phyloP scores from a whole-genome alignment of 2,329 filamentous ascomycete genomes.

The Beauveria varroae region DNA sequence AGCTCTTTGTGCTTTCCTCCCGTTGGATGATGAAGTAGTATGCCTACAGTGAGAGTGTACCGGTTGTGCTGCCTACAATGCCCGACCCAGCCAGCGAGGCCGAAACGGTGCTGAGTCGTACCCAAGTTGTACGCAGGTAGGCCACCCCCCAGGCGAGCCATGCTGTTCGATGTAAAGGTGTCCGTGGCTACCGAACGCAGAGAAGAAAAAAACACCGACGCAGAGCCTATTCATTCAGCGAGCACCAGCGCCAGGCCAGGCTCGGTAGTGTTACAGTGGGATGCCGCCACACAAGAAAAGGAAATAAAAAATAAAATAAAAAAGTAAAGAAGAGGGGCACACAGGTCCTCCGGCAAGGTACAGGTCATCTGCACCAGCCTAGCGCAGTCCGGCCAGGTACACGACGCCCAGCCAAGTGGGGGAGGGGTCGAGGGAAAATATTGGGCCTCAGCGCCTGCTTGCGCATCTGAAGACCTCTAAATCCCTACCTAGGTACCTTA shows the following conservation, averaged over 20 bases:
- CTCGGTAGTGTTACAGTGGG: no score
- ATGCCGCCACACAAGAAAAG: not conserved
- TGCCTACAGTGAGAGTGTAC: not conserved
- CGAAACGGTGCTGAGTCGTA: not conserved
- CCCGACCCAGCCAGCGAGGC: not conserved
- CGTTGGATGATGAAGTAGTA: not conserved
- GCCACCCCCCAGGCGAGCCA: not conserved
- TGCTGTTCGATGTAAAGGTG: not conserved
- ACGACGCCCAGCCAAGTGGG: constrained; percentile 18
- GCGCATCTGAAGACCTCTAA: no score
- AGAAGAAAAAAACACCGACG: not conserved
- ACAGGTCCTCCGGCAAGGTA: constrained; percentile 20
- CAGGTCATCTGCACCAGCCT: constrained; percentile 29
- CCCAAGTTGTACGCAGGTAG: not conserved
- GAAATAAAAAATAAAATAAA: not conserved
- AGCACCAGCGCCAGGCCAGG: no score
- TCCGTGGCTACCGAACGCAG: constrained; percentile 4
- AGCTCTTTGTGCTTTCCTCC: not conserved
- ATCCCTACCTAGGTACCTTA: no score
- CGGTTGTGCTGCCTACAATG: not conserved
- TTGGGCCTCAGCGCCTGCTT: not conserved
- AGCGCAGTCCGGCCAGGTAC: constrained; percentile 27
- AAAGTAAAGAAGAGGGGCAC: not conserved
- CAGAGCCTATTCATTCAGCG: no score
- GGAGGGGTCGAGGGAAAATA: constrained; percentile 4